Evolutionary conservation across 768 basidiomycete genomes (phyloP), one percentile per base, ranked within the genome.

Genomic region (Lactarius deliciosus): DNA sequence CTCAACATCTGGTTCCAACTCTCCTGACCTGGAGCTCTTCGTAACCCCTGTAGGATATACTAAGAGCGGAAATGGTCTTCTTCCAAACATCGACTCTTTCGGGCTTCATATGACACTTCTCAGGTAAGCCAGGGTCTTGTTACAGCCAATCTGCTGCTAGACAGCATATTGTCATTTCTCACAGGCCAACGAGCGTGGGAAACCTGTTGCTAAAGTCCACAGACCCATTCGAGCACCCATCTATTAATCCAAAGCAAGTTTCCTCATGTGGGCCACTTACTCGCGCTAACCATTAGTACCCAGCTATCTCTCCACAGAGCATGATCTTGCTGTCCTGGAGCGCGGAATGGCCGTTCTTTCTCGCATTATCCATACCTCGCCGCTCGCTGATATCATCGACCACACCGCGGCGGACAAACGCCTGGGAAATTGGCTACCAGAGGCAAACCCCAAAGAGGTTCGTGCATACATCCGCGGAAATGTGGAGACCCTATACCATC

Each of bases 101-200:
- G 67, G 67, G 34, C 47, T 77, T 56, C 76, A 75, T 45, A 68
- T 72, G 1, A 68, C 75, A 7, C 58, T 77, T 16, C 70, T 78
- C 18, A 74, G 77, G 78, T 78, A 40, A 15, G 72, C 34, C 6
- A 6, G n/a, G n/a, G 20, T 55, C 5, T 50, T 9, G 45, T n/a
- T 25, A 55, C 11, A 66, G 34, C 47, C 28, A 36, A n/a, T 10
- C 5, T 59, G 25, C 5, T 59, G 25, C 13, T 18, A 41, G 43
- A 63, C 18, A 40, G 15, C 8, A 41, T 57, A 9, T 11, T 36
- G 59, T 55, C 32, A 50, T 25, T 20, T 22, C 22, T 41, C 36
- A 22, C 56, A 83, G 83, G 69, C 82, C 83, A 25, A 80, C 78
- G 53, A 82, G 82, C 67, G 66, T 72, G 6, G 82, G 82, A 6